Conservation (phyloP, 2,329 filamentous ascomycete species). For the Cladorrhinum sp. region DNA sequence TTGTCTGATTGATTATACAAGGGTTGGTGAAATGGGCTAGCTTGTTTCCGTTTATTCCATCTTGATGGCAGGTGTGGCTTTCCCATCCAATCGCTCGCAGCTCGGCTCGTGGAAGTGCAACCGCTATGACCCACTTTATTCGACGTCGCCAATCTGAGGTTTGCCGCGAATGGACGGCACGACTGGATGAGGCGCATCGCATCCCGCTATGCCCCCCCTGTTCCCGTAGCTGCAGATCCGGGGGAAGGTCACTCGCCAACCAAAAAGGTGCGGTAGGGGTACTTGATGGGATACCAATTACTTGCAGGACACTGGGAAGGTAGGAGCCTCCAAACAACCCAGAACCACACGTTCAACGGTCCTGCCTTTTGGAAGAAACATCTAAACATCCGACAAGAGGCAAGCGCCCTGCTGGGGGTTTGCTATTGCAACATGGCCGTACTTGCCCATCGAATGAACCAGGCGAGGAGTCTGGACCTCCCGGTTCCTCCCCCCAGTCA, state of each 20-base stretch:
- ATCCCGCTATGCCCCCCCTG: constrained; percentile 12
- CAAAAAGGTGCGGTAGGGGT: neutral
- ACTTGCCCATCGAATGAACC: constrained; percentile 3
- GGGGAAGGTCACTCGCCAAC: constrained; percentile 2
- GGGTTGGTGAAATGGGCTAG: constrained; percentile 5
- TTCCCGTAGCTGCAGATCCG: neutral
- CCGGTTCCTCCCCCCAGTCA: neutral
- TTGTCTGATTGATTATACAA: neutral
- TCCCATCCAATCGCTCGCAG: constrained; percentile 27
- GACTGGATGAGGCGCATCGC: constrained; percentile 25
- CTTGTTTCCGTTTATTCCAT: constrained; percentile 10
- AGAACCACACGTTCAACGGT: neutral
- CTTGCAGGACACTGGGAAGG: neutral
- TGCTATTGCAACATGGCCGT: constrained; percentile 4
- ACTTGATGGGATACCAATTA: neutral
- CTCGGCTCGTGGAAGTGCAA: constrained; percentile 21
- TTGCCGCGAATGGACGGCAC: constrained; percentile 18
- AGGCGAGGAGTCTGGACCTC: neutral
- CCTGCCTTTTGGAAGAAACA: neutral
- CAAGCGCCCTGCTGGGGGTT: neutral
- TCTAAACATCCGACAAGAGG: neutral
- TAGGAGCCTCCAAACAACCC: neutral
- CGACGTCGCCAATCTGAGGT: constrained; percentile 25
- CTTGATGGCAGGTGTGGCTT: constrained; percentile 16
- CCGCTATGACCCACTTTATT: constrained; percentile 10